Evolutionary conservation across 768 basidiomycete species (phyloP), one percentile per base, ranked within the genome.

Genomic region (Boletus vermiculosoides): DNA sequence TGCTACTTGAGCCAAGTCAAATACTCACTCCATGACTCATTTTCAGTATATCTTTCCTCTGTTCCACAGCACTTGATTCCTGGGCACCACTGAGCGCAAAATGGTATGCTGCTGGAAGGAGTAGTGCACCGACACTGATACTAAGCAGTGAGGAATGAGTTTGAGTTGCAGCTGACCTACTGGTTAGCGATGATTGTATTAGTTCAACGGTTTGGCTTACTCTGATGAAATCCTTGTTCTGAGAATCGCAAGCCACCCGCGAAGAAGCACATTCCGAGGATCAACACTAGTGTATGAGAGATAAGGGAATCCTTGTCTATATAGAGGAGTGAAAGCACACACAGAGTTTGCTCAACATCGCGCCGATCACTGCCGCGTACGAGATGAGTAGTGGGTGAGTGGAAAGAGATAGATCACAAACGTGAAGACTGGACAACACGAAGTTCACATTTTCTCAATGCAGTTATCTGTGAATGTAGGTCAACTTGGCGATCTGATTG

Each of bases 191-290:
- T 18, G 44, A 16, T 16, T 15, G 9, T 22, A 15, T 9, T n/a
- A 22, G 16, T 36, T 22, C 7, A 28, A 55, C 6, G 1, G 16
- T 23, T 36, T 16, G 36, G 76, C 88, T 66, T 60, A 90, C 90
- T 85, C 40, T 80, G 73, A 47, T 86, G 85, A 64, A 92, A 90
- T 1, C 86, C 90, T 73, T 92, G 91, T 62, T 92, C 87, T 20
- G 86, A 87, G 66, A 83, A 92, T 62, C 82, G 82, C 50, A 85
- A 73, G 20, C 91, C 91, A 54, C 90, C 91, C 22, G 88, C 90
- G 62, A 93, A 92, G 74, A 93, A 93, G 66, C 91, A 92, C 92
- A 94, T 92, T 48, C 92, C 92, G 31, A 93, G 78, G 18, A 94
- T 85, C 49, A 94, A 79, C 34, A 92, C 87, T 89, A 49, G 16